Percentiles rank a stretch among this genome's conserved stretches.
phyloP scores from a whole-genome alignment of 345 rosid species.

The Crucihimalaya himalaica region DNA sequence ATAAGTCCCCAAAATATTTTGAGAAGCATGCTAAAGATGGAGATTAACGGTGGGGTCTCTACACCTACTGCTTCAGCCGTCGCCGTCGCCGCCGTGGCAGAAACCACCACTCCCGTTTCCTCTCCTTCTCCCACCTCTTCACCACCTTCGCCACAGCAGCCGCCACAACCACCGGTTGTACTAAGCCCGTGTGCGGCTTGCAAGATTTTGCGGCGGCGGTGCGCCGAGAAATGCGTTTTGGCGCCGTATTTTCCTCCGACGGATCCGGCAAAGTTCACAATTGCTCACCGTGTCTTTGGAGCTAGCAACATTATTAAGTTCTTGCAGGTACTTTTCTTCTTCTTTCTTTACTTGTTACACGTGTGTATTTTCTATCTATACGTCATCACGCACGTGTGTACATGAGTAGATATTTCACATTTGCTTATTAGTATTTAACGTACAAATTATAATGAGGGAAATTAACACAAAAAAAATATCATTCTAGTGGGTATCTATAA shows the following conservation, averaged over 20 bases:
- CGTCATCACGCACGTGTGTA: conserved; percentile 33
- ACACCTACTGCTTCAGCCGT: conserved; percentile 31
- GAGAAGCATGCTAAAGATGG: conserved; percentile 45
- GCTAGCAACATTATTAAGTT: conserved; percentile 95
- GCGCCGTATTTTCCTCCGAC: conserved; percentile 95
- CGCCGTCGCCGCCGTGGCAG: background rate
- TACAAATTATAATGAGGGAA: background rate
- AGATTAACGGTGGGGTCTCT: conserved; percentile 37
- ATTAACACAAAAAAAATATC: background rate
- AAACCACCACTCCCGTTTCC: conserved; percentile 22
- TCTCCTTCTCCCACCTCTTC: conserved; percentile 51
- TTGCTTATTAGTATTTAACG: background rate
- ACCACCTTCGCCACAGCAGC: conserved; percentile 29
- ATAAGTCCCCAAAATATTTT: background rate
- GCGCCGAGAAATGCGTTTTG: conserved; percentile 80
- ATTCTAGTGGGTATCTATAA: background rate
- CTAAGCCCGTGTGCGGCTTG: conserved; percentile 92
- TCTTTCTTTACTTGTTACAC: conserved; percentile 13
- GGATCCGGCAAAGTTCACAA: conserved; percentile 82
- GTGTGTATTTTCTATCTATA: conserved; percentile 12
- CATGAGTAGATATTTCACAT: conserved; percentile 14
- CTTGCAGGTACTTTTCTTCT: conserved; percentile 59
- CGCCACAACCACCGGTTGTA: conserved; percentile 47
- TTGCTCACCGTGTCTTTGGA: conserved; percentile 90
- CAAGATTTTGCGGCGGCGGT: conserved; percentile 77